Evolutionary conservation across 495 filamentous ascomycete species (phyloP).

Genomic region (Tetracladium marchalianum): DNA sequence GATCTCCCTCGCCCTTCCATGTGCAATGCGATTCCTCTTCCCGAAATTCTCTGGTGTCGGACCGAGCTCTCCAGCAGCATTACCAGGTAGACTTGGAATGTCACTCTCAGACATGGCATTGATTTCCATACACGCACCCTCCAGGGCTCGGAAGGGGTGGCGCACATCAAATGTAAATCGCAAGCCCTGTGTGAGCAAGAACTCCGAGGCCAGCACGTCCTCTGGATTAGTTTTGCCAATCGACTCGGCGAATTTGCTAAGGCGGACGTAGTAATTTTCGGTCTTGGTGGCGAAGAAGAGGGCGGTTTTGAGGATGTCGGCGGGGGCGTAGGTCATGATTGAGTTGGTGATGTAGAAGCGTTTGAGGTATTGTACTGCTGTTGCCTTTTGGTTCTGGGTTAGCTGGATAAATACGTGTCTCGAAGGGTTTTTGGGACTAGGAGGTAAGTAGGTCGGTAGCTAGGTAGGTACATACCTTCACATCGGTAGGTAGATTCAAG

Average conservation of each 20-base stretch:
- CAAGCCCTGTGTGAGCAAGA: slow-evolving; percentile 83
- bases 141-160: slow-evolving; percentile 81
- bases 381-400: slow-evolving; percentile 43
- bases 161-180: slow-evolving; percentile 87
- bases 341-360: slow-evolving; percentile 94
- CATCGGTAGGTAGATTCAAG: slow-evolving; percentile 68
- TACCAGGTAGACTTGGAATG: slow-evolving; percentile 18
- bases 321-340: slow-evolving; percentile 87
- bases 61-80: neutral
- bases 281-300: slow-evolving; percentile 90
- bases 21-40: slow-evolving; percentile 53
- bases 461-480: slow-evolving; percentile 60
- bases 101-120: slow-evolving; percentile 45
- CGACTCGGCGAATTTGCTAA: slow-evolving; percentile 45
- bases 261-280: slow-evolving; percentile 68
- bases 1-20: slow-evolving; percentile 56
- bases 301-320: slow-evolving; percentile 72
- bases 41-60: slow-evolving; percentile 13
- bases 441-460: no score
- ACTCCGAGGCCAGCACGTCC: slow-evolving; percentile 80
- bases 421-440: neutral
- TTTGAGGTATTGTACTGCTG: slow-evolving; percentile 81
- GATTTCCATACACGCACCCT: slow-evolving; percentile 80
- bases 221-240: slow-evolving; percentile 60
- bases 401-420: neutral